A percentile compares a stretch with the other conserved stretches of the same genome.
phyloP scores from a whole-genome alignment of 768 basidiomycete genomes.

The Tremella fuciformis region DNA sequence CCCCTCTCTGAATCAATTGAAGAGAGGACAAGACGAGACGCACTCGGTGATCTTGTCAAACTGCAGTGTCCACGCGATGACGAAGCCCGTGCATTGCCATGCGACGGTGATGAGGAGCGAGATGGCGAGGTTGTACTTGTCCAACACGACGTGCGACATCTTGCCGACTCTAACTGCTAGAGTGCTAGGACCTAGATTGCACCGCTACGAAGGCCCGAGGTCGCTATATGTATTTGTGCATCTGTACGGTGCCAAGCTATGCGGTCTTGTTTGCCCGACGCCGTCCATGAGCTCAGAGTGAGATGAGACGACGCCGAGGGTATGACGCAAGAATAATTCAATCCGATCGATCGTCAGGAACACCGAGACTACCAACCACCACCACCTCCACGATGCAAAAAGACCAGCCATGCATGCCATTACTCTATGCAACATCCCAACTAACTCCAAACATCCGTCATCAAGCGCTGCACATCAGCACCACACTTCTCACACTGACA shows the following conservation, averaged over 20 bases:
- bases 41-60: conserved; percentile 72
- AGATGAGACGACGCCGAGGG: no score
- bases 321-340: no score
- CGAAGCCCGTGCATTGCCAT: conserved; percentile 64
- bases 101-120: conserved; percentile 42
- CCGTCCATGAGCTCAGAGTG: no score
- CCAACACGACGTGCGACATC: conserved; percentile 26
- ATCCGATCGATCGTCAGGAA: no score
- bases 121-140: conserved; percentile 44
- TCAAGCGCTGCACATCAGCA: conserved; percentile 19
- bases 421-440: no score
- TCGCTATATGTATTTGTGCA: no score
- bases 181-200: not conserved
- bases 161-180: not conserved
- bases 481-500: not conserved
- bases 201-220: no score
- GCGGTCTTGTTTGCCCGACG: no score
- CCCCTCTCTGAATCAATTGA: not conserved
- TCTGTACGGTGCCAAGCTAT: no score
- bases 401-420: no score
- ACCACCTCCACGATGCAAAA: no score
- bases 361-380: no score
- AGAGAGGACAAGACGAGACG: conserved; percentile 6
- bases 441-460: conserved; percentile 41
- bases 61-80: conserved; percentile 64